phyloP scores from a whole-genome alignment of 352 stramenopile species.

The Pythium sukuiense region DNA sequence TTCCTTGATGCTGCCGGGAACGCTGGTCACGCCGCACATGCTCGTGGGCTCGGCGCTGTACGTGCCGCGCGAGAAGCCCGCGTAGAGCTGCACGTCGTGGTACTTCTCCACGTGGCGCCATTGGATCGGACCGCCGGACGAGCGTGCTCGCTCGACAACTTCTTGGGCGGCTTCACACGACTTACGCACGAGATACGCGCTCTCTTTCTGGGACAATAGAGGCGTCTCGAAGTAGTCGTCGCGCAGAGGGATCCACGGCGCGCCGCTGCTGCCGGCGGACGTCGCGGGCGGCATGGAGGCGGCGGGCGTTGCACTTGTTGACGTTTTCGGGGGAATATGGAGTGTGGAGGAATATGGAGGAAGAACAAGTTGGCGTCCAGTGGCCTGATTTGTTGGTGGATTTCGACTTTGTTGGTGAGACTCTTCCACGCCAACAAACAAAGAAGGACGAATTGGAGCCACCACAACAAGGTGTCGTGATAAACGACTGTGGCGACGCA shows the following conservation, averaged over 20 bases:
- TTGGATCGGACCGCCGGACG: slow-evolving; percentile 55
- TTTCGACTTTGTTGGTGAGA: neutral
- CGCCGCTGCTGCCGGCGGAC: slow-evolving; percentile 1
- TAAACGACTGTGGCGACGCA: neutral
- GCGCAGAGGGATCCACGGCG: slow-evolving; percentile 63
- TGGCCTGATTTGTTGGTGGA: slow-evolving; percentile 2
- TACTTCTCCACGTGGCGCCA: slow-evolving; percentile 80
- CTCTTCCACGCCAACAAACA: neutral
- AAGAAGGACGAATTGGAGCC: neutral
- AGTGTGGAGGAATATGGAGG: neutral
- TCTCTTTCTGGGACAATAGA: slow-evolving; percentile 63
- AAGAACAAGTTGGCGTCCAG: neutral
- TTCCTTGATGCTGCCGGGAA: slow-evolving; percentile 68
- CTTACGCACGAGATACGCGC: slow-evolving; percentile 78
- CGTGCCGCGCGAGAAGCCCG: slow-evolving; percentile 46
- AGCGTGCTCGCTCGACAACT: slow-evolving; percentile 72
- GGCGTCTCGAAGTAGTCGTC: slow-evolving; percentile 79
- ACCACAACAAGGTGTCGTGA: slow-evolving; percentile 4
- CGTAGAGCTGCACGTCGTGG: slow-evolving; percentile 77
- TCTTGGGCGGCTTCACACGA: slow-evolving; percentile 75
- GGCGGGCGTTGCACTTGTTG: neutral
- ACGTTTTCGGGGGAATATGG: slow-evolving; percentile 1
- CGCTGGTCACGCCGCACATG: slow-evolving; percentile 82
- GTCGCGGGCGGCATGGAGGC: slow-evolving; percentile 3
- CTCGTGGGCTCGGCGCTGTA: slow-evolving; percentile 38